Base-by-base conservation (phyloP, 768 basidiomycete genomes). In the Rhizopogon vesiculosus region DNA sequence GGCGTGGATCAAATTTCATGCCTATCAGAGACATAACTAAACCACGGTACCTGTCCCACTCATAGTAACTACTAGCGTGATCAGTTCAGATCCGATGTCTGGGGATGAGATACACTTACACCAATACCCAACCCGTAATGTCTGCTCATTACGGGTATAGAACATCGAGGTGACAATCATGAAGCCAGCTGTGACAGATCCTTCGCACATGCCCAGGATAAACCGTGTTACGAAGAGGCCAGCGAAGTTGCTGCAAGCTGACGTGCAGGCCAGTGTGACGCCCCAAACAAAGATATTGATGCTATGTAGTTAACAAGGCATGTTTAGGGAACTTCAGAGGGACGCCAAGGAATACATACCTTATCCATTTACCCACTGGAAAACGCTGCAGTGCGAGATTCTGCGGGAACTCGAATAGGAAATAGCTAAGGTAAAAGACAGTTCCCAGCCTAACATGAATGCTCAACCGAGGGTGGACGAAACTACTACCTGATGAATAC, bases 361-460 rank as follows among this genome's bases (percentile, higher is more conserved):
- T 88, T 83, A 90, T 86, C 87, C 87, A 90, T 77, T 80, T 87
- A 9, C 84, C 87, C 7, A 90, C 87, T 0, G 87, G 87, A 62
- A 87, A 88, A 16, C 80, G 77, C 59, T 89, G 87, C 5, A 90
- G 72, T 0, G 81, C 84, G 9, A 88, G 68, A 61, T 88, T 89
- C 65, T 88, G 88, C 0, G 87, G 88, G 59, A 85, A 87, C 62
- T 88, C 86, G 59, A 90, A 89, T 7, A 75, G 62, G 12, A 89
- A 77, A 62, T 88, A 89, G 62, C 83, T 81, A 50, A 89, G 65
- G 61, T 89, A 89, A 65, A 88, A 88, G 39, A 89, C 80, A 5
- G 87, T 88, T 13, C 87, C 87, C 8, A 89, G 80, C 87, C 86
- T 87, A 46, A 28, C n/a, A 43, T 31, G 9, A 45, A 3, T 1